Percentiles rank a stretch among this genome's conserved stretches.
phyloP scores from a whole-genome alignment of 768 basidiomycete genomes.

The Phlebiopsis gigantea region DNA sequence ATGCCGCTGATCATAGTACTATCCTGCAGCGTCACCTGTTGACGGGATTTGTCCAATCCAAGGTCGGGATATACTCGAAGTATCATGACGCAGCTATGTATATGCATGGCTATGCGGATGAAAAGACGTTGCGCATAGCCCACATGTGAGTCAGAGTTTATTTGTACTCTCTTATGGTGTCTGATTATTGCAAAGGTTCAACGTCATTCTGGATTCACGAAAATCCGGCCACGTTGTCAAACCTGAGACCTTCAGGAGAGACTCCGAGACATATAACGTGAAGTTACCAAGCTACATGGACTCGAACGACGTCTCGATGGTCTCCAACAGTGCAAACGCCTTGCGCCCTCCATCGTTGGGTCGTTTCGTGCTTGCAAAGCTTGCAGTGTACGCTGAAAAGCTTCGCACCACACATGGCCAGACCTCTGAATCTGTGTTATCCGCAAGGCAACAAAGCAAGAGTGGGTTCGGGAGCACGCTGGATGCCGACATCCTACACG shows the following conservation, averaged over 20 bases:
- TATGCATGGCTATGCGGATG: conserved; percentile 42
- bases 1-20: conserved; percentile 19
- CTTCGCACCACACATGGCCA: no score
- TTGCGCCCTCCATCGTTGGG: no score
- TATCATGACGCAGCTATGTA: conserved; percentile 57
- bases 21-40: conserved; percentile 44
- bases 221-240: conserved; percentile 63
- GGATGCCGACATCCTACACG: conserved; percentile 32
- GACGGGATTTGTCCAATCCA: conserved; percentile 43
- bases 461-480: not conserved
- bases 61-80: conserved; percentile 55
- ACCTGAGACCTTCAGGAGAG: conserved; percentile 32
- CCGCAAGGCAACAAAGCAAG: no score
- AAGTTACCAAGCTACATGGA: conserved; percentile 27
- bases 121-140: conserved; percentile 45
- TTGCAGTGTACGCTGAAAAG: conserved; percentile 42
- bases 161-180: not conserved
- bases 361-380: conserved; percentile 38
- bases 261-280: conserved; percentile 32
- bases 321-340: no score
- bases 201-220: conserved; percentile 58
- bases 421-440: conserved; percentile 31
- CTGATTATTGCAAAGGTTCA: conserved; percentile 42
- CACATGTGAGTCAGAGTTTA: conserved; percentile 48
- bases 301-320: not conserved